These are phyloP conservation scores for Colletotrichum salicis DNA, from an alignment of 2,329 filamentous ascomycete genomes.

Conservation along the genomic window DNA sequence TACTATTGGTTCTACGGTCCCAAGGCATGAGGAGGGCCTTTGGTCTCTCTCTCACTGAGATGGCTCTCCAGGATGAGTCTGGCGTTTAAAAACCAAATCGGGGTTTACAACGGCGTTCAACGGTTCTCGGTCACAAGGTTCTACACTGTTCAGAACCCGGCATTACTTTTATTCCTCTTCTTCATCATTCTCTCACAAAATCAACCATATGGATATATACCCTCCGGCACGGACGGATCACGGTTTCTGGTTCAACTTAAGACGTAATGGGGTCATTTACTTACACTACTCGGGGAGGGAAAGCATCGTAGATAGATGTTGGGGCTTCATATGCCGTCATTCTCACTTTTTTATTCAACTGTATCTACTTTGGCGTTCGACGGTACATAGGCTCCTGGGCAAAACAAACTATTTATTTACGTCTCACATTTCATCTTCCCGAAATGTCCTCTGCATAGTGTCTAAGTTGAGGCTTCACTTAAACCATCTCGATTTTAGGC, in stretches of 20 bases:
- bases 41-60: not conserved
- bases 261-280: not conserved
- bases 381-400: not conserved
- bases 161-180: not conserved
- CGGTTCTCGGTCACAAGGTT: not conserved
- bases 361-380: conserved; percentile 16
- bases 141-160: not conserved
- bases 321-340: not conserved
- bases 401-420: not conserved
- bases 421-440: no score
- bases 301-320: not conserved
- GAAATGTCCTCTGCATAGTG: no score
- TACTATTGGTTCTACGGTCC: conserved; percentile 68
- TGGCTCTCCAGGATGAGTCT: not conserved
- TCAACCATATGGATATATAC: conserved; percentile 17
- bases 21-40: conserved; percentile 6
- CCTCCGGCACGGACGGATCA: conserved; percentile 11
- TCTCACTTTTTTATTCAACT: not conserved
- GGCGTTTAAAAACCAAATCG: conserved; percentile 5
- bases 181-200: conserved; percentile 9
- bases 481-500: no score
- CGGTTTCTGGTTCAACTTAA: not conserved
- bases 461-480: no score
- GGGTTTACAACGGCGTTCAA: not conserved
- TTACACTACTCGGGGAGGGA: no score